A percentile compares a stretch with the other conserved stretches of the same genome.
Evolutionary conservation across 495 filamentous ascomycete species (phyloP).

Genomic region (Lasiosphaeriaceae sp.): DNA sequence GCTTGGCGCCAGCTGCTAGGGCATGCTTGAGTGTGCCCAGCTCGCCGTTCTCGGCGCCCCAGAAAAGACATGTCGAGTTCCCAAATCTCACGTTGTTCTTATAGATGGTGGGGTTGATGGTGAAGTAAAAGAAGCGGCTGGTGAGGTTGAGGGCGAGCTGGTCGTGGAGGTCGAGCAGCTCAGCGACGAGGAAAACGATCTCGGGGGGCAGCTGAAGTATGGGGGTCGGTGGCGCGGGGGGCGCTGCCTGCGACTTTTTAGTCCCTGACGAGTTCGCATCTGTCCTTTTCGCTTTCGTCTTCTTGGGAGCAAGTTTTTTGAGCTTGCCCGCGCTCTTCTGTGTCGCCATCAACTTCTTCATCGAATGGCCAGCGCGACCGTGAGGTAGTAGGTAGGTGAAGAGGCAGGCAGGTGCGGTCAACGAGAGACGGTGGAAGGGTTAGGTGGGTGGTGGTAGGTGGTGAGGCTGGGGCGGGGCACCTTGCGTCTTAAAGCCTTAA

Average conservation of each 20-base stretch:
- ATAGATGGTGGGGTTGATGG: slow-evolving; percentile 23
- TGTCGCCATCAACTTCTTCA: slow-evolving; percentile 9
- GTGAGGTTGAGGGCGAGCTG: slow-evolving; percentile 16
- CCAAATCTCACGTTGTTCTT: slow-evolving; percentile 15
- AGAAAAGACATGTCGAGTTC: background rate
- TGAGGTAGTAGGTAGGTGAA: background rate
- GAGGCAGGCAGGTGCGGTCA: no score
- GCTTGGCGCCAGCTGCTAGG: slow-evolving; percentile 21
- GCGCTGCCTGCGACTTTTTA: slow-evolving; percentile 7
- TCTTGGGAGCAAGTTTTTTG: slow-evolving; percentile 8
- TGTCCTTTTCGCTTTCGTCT: slow-evolving; percentile 7
- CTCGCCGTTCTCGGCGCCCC: slow-evolving; percentile 8
- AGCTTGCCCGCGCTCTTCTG: slow-evolving; percentile 2
- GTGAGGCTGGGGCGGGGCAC: background rate
- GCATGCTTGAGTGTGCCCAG: slow-evolving; percentile 25
- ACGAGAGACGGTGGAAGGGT: background rate
- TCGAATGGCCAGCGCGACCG: background rate
- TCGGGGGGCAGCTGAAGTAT: slow-evolving; percentile 22
- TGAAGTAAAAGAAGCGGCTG: slow-evolving; percentile 15
- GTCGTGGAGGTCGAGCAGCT: slow-evolving; percentile 15
- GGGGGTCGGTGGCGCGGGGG: background rate
- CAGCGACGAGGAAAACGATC: slow-evolving; percentile 25
- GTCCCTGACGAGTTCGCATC: slow-evolving; percentile 9
- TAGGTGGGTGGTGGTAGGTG: background rate
- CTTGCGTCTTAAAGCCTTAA: background rate